Evolutionary conservation across 2,329 filamentous ascomycete species (phyloP), one percentile per base, ranked within the genome.

Genomic region (Aureobasidium sp.): DNA sequence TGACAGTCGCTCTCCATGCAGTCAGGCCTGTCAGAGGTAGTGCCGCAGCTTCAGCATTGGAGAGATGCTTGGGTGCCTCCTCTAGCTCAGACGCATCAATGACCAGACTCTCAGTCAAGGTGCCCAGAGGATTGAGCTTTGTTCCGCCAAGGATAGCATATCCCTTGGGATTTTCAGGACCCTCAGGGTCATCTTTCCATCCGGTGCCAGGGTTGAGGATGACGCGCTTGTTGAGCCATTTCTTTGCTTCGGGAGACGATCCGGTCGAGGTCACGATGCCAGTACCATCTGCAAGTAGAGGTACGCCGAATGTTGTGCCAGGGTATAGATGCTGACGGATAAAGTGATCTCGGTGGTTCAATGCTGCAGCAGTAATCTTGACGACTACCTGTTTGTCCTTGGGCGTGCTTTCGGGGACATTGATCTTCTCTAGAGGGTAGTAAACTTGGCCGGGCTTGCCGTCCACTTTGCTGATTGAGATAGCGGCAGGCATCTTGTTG

Each of bases 321-420:
- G 93, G 93, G 78, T 97, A 97, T 44, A 96, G 85, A 71, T 92
- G 88, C 74, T 94, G 91, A 60, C 93, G 89, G 75, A 96, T 89
- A 78, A 97, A 97, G 68, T 96, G 85, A 74, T 97, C 94, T 69
- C 92, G 89, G 78, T 97, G 94, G 79, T 97, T 97, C 56, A 97
- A 85, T 15, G 93, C 88, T 1, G 87, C 89, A 57, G 91, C 89
- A 39, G 83, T 82, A 70, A 97, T 79, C 69, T 84, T 85, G 65
- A 97, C 78, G 7, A 95, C 79, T 66, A 96, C 79, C 73, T 97
- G 82, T 65, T 79, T 70, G 57, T 68, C 66, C 40, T 70, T 79
- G 17, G 87, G 87, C 1, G 77, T 79, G 29, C 88, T 88, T 65
- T 81, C 79, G 61, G 86, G 81, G 17, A 87, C 75, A 37, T 85